Evolutionary conservation across 164 flowering plant species (phyloP).

Genomic region (Vitis amurensis): DNA sequence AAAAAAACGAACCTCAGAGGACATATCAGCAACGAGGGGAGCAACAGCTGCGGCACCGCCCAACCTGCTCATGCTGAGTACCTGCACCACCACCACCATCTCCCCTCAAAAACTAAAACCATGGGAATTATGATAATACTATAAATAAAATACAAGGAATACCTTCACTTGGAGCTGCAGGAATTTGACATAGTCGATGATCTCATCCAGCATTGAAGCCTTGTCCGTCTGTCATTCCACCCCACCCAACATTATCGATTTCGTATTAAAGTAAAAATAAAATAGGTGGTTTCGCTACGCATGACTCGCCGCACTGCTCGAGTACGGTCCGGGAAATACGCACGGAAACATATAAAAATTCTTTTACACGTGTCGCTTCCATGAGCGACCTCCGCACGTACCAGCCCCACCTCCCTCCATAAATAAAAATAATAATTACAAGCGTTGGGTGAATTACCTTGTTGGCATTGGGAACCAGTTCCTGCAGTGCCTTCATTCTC

Average conservation of each 20-base stretch:
- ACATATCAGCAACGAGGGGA: slow-evolving; percentile 73
- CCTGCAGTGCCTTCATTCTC: slow-evolving; percentile 95
- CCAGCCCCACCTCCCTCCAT: too few species aligned
- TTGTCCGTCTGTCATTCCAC: slow-evolving; percentile 89
- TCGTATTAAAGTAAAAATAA: not conserved
- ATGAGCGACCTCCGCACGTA: too few species aligned
- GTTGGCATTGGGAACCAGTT: slow-evolving; percentile 96
- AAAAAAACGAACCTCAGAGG: slow-evolving; percentile 52
- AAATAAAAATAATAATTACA: not conserved
- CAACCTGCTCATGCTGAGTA: slow-evolving; percentile 96
- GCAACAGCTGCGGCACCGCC: slow-evolving; percentile 94
- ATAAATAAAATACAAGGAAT: slow-evolving; percentile 14
- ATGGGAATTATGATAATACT: not conserved
- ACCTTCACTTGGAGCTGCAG: slow-evolving; percentile 99
- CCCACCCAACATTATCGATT: not conserved
- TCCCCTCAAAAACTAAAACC: slow-evolving; percentile 1
- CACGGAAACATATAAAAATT: slow-evolving; percentile 4
- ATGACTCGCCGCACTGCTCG: too few species aligned
- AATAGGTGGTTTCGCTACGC: not conserved
- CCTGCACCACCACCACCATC: slow-evolving; percentile 38
- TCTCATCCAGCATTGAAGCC: slow-evolving; percentile 99
- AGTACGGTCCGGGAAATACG: slow-evolving; percentile 2
- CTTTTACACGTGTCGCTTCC: too few species aligned
- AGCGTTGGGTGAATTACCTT: slow-evolving; percentile 51
- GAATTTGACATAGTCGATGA: slow-evolving; percentile 97